These are phyloP conservation scores for Phialophora verrucosa DNA, from an alignment of 2,329 filamentous ascomycete genomes.

Conservation along the genomic window DNA sequence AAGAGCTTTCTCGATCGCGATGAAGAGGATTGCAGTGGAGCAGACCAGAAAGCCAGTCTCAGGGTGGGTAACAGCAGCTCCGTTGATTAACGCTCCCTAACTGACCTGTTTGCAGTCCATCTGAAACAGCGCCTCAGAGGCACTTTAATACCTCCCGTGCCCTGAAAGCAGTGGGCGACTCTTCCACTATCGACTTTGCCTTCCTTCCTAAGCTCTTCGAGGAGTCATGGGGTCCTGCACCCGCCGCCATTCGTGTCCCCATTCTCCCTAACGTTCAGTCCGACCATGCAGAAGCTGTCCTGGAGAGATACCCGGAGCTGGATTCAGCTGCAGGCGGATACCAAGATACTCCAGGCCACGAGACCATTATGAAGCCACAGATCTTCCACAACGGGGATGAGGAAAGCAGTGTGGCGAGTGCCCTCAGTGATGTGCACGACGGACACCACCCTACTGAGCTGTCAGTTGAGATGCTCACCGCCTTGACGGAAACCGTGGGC, in stretches of 20 bases:
- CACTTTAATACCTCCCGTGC: conserved; percentile 67
- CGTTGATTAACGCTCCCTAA: not conserved
- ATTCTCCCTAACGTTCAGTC: conserved; percentile 53
- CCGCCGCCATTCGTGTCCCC: conserved; percentile 54
- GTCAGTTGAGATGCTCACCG: conserved; percentile 59
- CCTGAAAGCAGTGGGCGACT: conserved; percentile 62
- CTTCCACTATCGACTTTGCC: conserved; percentile 67
- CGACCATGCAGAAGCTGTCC: conserved; percentile 41
- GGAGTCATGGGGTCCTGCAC: conserved; percentile 41
- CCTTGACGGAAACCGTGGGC: conserved; percentile 58
- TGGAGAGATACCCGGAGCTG: conserved; percentile 37
- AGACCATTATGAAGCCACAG: conserved; percentile 60
- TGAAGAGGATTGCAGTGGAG: conserved; percentile 52
- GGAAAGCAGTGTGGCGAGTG: conserved; percentile 52
- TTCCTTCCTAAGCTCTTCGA: conserved; percentile 61
- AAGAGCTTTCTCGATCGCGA: conserved; percentile 61
- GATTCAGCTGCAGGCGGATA: conserved; percentile 40
- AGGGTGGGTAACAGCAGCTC: conserved; percentile 42
- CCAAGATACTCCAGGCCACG: conserved; percentile 36
- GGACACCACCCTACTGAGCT: conserved; percentile 57
- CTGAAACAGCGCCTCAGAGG: conserved; percentile 47
- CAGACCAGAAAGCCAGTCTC: conserved; percentile 46
- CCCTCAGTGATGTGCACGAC: conserved; percentile 65
- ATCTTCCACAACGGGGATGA: conserved; percentile 55
- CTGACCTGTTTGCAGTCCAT: conserved; percentile 31